These are phyloP conservation scores for Delonix regia DNA, from an alignment of 306 rosid genomes.

Conservation along the genomic window DNA sequence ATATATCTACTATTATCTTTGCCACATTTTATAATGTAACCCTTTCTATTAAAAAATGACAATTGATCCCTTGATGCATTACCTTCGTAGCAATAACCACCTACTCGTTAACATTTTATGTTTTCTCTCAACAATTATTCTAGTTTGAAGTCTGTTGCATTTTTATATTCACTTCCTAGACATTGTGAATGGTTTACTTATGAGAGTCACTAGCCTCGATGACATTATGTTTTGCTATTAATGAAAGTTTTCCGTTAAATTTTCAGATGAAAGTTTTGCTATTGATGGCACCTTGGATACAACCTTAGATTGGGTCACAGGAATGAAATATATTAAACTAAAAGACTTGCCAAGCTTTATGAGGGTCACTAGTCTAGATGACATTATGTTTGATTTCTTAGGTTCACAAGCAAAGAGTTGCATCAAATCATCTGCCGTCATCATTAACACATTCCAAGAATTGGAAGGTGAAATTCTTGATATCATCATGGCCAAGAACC, in stretches of 20 bases:
- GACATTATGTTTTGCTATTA: no score
- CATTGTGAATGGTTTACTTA: no score
- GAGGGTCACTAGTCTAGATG: slow-evolving; percentile 23
- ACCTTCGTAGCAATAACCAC: no score
- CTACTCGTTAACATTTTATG: no score
- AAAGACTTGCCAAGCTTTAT: background rate
- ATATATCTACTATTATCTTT: no score
- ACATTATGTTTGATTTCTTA: slow-evolving; percentile 42
- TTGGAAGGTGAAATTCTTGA: slow-evolving; percentile 40
- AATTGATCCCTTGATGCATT: no score
- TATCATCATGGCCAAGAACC: slow-evolving; percentile 37
- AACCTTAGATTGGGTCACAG: background rate
- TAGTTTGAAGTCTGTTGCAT: no score
- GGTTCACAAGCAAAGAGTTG: slow-evolving; percentile 28
- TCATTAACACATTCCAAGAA: slow-evolving; percentile 45
- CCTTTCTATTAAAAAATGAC: no score
- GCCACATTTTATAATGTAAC: no score
- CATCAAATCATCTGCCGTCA: slow-evolving; percentile 39
- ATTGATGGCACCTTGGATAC: background rate
- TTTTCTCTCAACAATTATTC: no score
- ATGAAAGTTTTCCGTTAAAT: background rate
- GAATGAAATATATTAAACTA: background rate
- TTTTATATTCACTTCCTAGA: no score
- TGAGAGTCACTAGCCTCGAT: no score
- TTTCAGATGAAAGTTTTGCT: background rate